Conservation (phyloP, 2,329 filamentous ascomycete species). For the Ophiostoma piceae region DNA sequence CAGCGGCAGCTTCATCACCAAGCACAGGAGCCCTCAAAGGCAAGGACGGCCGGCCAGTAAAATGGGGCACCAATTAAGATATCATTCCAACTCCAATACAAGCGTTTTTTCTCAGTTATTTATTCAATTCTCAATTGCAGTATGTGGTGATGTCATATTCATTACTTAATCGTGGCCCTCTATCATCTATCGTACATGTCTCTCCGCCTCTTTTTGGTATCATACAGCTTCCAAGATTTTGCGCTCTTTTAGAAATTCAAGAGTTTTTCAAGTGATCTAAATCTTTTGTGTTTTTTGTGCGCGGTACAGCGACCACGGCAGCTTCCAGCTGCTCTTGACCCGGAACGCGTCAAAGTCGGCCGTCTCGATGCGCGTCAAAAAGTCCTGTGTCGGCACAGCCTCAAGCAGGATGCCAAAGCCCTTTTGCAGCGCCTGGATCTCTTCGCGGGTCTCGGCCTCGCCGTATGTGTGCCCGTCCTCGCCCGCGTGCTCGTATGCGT, state of each 20-base stretch:
- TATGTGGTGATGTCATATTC: conserved; percentile 13
- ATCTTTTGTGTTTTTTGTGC: conserved; percentile 47
- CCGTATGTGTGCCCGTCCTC: conserved; percentile 62
- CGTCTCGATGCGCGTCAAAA: conserved; percentile 70
- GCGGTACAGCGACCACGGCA: conserved; percentile 70
- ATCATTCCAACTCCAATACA: background rate
- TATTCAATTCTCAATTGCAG: background rate
- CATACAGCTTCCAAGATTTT: background rate
- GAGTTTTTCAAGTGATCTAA: conserved; percentile 29
- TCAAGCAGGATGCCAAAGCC: conserved; percentile 79
- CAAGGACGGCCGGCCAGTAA: conserved; percentile 13
- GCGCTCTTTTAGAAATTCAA: background rate
- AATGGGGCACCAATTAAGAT: background rate
- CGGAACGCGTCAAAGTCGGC: conserved; percentile 79
- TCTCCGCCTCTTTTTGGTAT: conserved; percentile 6
- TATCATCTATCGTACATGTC: conserved; percentile 6
- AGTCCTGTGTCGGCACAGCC: conserved; percentile 69
- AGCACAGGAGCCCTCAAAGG: background rate
- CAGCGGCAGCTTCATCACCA: background rate
- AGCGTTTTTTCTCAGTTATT: background rate
- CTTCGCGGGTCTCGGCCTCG: conserved; percentile 30
- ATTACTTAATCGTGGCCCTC: background rate
- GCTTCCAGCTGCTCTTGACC: conserved; percentile 65
- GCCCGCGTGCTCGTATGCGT: conserved; percentile 81
- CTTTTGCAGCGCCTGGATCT: conserved; percentile 47